Evolutionary conservation across 345 rosid species (phyloP).

Genomic region (Eucalyptus regnans): DNA sequence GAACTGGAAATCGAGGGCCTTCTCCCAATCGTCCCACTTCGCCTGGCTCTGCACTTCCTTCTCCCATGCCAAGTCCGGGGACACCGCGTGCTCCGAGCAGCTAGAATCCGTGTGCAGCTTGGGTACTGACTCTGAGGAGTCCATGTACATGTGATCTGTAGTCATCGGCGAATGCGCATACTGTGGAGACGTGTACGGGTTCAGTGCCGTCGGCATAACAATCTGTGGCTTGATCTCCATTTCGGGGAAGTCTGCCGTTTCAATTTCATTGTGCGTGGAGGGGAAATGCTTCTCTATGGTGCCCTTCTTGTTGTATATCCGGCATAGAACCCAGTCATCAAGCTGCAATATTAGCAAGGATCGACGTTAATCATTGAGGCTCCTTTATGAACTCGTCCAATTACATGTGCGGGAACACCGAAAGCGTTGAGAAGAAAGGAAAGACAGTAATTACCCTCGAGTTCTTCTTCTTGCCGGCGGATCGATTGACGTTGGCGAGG

Average conservation of each 20-base stretch:
- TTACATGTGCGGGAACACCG: not conserved
- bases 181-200: not conserved
- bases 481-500: constrained; percentile 73
- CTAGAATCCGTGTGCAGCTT: constrained; percentile 52
- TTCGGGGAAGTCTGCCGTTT: not conserved
- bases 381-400: not conserved
- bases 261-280: constrained; percentile 2
- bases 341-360: constrained; percentile 30
- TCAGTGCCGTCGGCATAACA: not conserved
- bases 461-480: constrained; percentile 50
- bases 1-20: constrained; percentile 24
- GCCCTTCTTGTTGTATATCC: constrained; percentile 82
- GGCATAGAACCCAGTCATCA: constrained; percentile 80
- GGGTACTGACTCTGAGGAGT: constrained; percentile 44
- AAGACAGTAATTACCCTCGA: constrained; percentile 40
- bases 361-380: not conserved
- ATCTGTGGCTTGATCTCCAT: constrained; percentile 30
- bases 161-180: not conserved
- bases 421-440: not conserved
- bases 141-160: constrained; percentile 10
- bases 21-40: constrained; percentile 19
- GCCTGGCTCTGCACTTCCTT: constrained; percentile 52
- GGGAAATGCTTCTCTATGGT: constrained; percentile 36
- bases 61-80: constrained; percentile 35
- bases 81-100: constrained; percentile 48